phyloP scores from a whole-genome alignment of 345 rosid genomes.

The Hevea brasiliensis region DNA sequence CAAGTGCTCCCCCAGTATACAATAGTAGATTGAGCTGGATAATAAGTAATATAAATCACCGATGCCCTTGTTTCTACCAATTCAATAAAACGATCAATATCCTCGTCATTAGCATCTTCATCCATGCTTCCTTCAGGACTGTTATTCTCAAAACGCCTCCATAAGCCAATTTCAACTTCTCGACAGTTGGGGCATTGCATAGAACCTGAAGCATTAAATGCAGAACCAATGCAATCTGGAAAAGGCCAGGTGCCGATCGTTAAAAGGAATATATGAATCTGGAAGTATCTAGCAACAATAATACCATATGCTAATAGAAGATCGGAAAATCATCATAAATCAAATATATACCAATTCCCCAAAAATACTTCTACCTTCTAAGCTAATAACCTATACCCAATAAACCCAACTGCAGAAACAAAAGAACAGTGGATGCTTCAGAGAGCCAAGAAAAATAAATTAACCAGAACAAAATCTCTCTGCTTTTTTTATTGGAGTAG shows the following conservation, averaged over 20 bases:
- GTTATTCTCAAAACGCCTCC: constrained; percentile 17
- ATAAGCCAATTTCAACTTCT: constrained; percentile 24
- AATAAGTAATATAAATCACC: neutral
- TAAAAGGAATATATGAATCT: neutral
- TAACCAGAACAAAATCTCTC: too few species aligned
- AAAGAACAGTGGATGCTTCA: too few species aligned
- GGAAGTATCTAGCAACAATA: neutral
- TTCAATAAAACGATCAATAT: neutral
- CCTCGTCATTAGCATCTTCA: neutral
- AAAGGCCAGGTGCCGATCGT: neutral
- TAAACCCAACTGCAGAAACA: too few species aligned
- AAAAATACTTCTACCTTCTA: too few species aligned
- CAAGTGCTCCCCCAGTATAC: too few species aligned
- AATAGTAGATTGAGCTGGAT: neutral
- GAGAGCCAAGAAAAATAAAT: too few species aligned
- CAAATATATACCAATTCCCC: too few species aligned
- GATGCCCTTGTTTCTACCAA: neutral
- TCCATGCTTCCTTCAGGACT: neutral
- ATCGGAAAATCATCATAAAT: too few species aligned
- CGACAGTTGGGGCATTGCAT: constrained; percentile 41
- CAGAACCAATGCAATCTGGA: constrained; percentile 40
- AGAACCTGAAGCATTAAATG: constrained; percentile 20
- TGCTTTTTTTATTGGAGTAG: too few species aligned
- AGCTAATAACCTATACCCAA: too few species aligned
- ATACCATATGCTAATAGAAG: too few species aligned